Evolutionary conservation across 768 basidiomycete species (phyloP).

Genomic region (Termitomyces sp.): DNA sequence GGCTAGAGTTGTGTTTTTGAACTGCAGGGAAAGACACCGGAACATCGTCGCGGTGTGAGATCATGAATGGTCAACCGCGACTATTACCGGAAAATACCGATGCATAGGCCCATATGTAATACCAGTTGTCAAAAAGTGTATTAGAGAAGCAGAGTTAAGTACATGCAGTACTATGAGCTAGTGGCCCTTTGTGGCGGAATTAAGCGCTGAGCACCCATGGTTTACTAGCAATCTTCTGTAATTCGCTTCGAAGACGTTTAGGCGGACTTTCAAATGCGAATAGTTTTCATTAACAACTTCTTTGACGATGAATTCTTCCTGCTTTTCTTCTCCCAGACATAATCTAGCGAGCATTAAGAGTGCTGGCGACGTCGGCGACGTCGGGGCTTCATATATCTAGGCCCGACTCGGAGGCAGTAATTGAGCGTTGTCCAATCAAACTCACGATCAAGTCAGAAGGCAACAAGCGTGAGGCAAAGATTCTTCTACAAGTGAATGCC

Average conservation of each 20-base stretch:
- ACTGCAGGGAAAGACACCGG: background rate
- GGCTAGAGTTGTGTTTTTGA: background rate
- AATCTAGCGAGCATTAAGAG: background rate
- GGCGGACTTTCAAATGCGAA: background rate
- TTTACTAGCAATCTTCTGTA: too few relatives aligned
- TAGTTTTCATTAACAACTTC: background rate
- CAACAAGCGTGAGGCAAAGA: background rate
- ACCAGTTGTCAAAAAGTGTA: background rate
- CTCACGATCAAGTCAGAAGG: background rate
- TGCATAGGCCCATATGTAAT: background rate
- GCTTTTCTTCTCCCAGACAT: background rate
- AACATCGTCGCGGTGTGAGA: constrained; percentile 1
- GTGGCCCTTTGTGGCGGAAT: background rate
- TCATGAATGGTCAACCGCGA: too few relatives aligned
- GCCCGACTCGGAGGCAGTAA: background rate
- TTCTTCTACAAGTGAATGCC: background rate
- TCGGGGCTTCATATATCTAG: background rate
- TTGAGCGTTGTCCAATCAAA: background rate
- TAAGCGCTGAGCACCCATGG: too few relatives aligned
- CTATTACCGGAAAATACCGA: background rate
- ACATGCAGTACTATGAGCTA: too few relatives aligned
- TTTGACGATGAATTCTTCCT: background rate
- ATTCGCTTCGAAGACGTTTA: too few relatives aligned
- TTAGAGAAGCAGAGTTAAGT: background rate
- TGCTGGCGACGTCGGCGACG: background rate